Evolutionary conservation across 2,329 filamentous ascomycete species (phyloP).

Genomic region (Scytalidium lignicola): DNA sequence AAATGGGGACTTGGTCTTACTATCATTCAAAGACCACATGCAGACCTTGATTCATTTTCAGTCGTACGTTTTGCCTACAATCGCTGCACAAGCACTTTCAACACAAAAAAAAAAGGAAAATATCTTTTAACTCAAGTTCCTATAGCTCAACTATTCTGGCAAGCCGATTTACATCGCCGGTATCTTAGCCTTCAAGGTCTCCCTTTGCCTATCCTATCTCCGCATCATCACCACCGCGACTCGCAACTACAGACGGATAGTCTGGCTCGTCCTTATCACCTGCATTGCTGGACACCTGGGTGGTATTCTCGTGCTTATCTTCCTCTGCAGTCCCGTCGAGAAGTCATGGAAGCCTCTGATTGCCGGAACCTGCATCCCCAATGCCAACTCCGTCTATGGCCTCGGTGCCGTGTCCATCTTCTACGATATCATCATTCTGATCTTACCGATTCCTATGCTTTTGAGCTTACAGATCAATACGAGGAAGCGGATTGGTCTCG

Average conservation of each 20-base stretch:
- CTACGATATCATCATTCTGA: constrained; percentile 1
- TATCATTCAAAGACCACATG: background rate
- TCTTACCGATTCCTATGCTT: constrained; percentile 28
- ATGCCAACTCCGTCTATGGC: background rate
- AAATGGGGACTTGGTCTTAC: constrained; percentile 1
- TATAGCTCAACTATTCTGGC: constrained; percentile 8
- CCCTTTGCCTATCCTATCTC: constrained; percentile 10
- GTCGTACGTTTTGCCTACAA: background rate
- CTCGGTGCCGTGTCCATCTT: background rate
- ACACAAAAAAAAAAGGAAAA: background rate
- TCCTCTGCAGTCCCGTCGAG: constrained; percentile 1
- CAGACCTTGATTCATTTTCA: background rate
- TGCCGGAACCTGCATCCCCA: background rate
- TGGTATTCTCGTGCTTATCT: constrained; percentile 39
- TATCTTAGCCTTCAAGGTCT: constrained; percentile 8
- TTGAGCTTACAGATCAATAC: constrained; percentile 31
- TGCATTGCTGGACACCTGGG: constrained; percentile 34
- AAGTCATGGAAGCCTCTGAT: constrained; percentile 1
- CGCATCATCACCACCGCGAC: constrained; percentile 43
- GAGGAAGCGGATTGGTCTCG: constrained; percentile 37
- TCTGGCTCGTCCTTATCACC: constrained; percentile 41
- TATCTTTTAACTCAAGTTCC: too few species aligned
- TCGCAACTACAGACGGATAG: constrained; percentile 35
- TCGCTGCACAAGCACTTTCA: background rate
- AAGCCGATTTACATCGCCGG: constrained; percentile 10